phyloP scores from a whole-genome alignment of 108 stramenopile genomes.

The Cyclotella sp. region DNA sequence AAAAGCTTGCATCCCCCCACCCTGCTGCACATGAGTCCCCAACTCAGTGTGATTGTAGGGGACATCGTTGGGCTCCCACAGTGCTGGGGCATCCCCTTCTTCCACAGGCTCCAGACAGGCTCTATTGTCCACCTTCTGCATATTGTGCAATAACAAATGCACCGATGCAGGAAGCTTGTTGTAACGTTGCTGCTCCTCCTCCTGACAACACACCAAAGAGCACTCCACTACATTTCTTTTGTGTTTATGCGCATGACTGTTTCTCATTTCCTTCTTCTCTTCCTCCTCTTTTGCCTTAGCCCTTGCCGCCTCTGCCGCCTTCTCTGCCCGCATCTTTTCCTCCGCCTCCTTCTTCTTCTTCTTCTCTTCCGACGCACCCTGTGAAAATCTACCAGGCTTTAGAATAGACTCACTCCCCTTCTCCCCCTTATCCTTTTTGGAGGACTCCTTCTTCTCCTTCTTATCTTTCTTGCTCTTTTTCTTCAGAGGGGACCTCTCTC shows the following conservation, averaged over 20 bases:
- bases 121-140: slow-evolving; percentile 7
- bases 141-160: background rate
- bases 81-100: background rate
- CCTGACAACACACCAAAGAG: background rate
- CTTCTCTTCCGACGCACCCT: background rate
- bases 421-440: no score
- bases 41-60: background rate
- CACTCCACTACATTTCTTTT: background rate
- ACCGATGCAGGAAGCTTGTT: background rate
- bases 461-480: no score
- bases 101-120: background rate
- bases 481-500: no score
- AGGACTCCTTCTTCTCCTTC: no score
- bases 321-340: background rate
- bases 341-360: background rate
- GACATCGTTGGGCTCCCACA: background rate
- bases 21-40: background rate
- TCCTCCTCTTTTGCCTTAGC: background rate
- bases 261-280: background rate
- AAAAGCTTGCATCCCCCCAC: background rate
- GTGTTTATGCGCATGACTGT: background rate
- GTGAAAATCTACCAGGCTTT: no score
- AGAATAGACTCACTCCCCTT: no score
- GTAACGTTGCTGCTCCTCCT: background rate
- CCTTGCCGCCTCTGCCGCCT: background rate